Conservation (phyloP, 805 yeast species). For the Brettanomyces custersianus region DNA sequence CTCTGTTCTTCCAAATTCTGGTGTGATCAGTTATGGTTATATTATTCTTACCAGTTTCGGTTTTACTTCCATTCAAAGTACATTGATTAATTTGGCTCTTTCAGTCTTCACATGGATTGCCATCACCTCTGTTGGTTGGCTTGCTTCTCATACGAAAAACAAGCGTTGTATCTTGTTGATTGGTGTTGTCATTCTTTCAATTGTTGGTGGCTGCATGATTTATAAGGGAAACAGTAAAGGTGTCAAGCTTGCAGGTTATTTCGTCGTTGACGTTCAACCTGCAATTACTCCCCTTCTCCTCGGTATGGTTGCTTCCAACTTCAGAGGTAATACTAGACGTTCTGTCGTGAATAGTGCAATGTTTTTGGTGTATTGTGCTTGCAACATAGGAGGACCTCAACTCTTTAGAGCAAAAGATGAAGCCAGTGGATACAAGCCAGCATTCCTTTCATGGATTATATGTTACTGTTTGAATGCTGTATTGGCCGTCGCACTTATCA, state of each 20-base stretch:
- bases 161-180: conserved; percentile 25
- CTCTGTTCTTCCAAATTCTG: conserved; percentile 37
- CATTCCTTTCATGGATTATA: conserved; percentile 45
- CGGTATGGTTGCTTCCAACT: conserved; percentile 27
- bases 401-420: conserved; percentile 45
- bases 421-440: conserved; percentile 51
- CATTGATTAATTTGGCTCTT: conserved; percentile 29
- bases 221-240: conserved; percentile 18
- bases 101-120: conserved; percentile 28
- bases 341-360: conserved; percentile 46
- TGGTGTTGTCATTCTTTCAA: conserved; percentile 13
- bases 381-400: conserved; percentile 65
- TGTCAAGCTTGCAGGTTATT: conserved; percentile 24
- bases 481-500: conserved; percentile 9
- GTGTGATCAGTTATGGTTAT: conserved; percentile 36
- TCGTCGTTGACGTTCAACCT: conserved; percentile 19
- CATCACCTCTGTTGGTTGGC: conserved; percentile 18
- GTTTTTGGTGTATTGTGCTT: conserved; percentile 54
- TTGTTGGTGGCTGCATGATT: conserved; percentile 23
- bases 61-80: conserved; percentile 22
- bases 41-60: conserved; percentile 30
- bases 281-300: conserved; percentile 17
- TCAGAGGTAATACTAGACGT: conserved; percentile 64
- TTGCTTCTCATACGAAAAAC: conserved; percentile 20
- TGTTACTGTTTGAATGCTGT: conserved; percentile 27